Evolutionary conservation across 2,329 filamentous ascomycete species (phyloP).

Genomic region (Herpotrichia juniperi): DNA sequence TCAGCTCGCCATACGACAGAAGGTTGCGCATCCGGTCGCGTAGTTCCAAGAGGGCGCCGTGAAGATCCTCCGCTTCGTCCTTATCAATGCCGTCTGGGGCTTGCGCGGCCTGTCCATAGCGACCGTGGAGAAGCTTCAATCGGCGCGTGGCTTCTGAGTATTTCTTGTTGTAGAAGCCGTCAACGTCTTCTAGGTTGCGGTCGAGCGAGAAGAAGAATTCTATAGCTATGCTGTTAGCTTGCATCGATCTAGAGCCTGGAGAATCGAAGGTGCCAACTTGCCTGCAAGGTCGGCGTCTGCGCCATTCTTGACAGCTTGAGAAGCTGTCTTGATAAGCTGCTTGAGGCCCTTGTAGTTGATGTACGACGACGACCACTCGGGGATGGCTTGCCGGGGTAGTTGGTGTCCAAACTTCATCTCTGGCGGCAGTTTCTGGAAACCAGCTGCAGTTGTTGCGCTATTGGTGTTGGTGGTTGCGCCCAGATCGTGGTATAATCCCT

Average conservation of each 20-base stretch:
- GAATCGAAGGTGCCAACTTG: constrained; percentile 55
- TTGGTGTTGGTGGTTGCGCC: background rate
- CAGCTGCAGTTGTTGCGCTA: background rate
- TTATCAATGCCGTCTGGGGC: constrained; percentile 75
- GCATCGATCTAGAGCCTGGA: background rate
- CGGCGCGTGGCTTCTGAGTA: constrained; percentile 83
- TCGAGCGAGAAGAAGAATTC: constrained; percentile 98
- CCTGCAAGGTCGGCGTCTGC: constrained; percentile 87
- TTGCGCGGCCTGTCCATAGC: constrained; percentile 78
- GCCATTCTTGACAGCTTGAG: constrained; percentile 68
- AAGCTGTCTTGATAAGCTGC: constrained; percentile 88
- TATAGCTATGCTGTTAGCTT: constrained; percentile 47
- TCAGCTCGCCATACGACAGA: constrained; percentile 98
- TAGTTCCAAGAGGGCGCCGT: constrained; percentile 87
- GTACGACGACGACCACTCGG: constrained; percentile 83
- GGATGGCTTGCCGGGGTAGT: constrained; percentile 81
- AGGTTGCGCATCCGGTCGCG: constrained; percentile 87
- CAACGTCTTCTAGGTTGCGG: constrained; percentile 95
- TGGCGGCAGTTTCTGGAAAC: background rate
- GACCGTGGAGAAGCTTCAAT: constrained; percentile 83
- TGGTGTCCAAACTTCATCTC: constrained; percentile 58
- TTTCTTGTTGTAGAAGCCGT: constrained; percentile 96
- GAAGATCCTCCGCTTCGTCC: constrained; percentile 89
- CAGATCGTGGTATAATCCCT: background rate
- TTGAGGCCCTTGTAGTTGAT: constrained; percentile 93